Conservation (phyloP, 192 early-diverging fungal genomes). For the Lobulomyces angularis region DNA sequence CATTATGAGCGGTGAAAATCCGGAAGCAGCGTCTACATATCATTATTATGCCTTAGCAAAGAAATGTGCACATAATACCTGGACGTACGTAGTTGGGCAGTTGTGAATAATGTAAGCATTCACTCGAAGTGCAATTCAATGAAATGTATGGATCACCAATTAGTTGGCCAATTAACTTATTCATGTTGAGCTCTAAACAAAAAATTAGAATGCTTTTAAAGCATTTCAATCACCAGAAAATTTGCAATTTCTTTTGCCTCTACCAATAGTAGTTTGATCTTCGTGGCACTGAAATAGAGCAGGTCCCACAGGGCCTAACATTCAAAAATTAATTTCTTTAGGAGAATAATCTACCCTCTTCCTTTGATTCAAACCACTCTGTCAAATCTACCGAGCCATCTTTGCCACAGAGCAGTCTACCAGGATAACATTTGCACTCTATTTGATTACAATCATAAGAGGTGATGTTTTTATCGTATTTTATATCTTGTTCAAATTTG, state of each 20-base stretch:
- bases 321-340: no score
- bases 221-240: constrained; percentile 45
- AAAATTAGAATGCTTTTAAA: no score
- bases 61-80: no score
- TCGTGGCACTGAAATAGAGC: constrained; percentile 18
- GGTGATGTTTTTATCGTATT: constrained; percentile 42
- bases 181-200: constrained; percentile 57
- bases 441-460: constrained; percentile 59
- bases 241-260: constrained; percentile 29
- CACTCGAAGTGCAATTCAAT: constrained; percentile 64
- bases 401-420: constrained; percentile 73
- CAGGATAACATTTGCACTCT: constrained; percentile 66
- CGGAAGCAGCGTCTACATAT: constrained; percentile 16
- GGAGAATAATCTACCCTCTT: no score
- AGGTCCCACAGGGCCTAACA: constrained; percentile 54
- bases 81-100: constrained; percentile 62
- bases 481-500: constrained; percentile 42
- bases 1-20: constrained; percentile 27
- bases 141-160: constrained; percentile 78
- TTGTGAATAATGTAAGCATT: constrained; percentile 77
- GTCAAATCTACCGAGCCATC: constrained; percentile 64
- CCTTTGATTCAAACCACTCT: constrained; percentile 62
- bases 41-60: no score
- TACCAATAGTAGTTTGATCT: background rate
- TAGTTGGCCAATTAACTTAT: constrained; percentile 61